A percentile compares a stretch with the other conserved stretches of the same genome.
Evolutionary conservation across 176 grass and related monocot genomes (phyloP).

Genomic region (Oryza punctata): DNA sequence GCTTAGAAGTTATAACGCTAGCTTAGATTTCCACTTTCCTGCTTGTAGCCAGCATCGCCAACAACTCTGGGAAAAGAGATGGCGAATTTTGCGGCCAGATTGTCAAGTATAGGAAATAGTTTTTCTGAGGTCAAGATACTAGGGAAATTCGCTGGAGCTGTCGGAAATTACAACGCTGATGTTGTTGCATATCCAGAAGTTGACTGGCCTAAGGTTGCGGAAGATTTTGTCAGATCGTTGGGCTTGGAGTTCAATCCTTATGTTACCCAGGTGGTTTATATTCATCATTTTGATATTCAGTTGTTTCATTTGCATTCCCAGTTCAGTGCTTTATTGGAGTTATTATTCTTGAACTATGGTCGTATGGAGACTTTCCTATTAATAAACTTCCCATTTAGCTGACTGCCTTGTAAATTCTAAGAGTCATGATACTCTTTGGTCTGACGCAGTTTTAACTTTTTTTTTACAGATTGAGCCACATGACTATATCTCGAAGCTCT

Average conservation of each 20-base stretch:
- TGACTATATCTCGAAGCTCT: conserved; percentile 94
- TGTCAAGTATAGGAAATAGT: conserved; percentile 61
- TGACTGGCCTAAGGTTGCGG: conserved; percentile 76
- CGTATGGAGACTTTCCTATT: not conserved
- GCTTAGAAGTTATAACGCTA: not conserved
- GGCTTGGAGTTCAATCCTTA: conserved; percentile 87
- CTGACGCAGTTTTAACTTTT: conserved; percentile 34
- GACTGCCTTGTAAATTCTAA: not conserved
- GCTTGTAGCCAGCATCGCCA: conserved; percentile 87
- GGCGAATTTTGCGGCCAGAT: conserved; percentile 86
- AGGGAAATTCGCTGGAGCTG: conserved; percentile 90
- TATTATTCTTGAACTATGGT: conserved; percentile 9
- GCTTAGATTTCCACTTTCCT: conserved; percentile 27
- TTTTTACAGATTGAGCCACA: conserved; percentile 90
- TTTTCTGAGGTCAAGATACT: conserved; percentile 65
- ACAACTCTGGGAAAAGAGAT: conserved; percentile 97
- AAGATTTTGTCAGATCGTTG: conserved; percentile 86
- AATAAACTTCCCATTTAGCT: not conserved
- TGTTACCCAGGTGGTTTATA: conserved; percentile 81
- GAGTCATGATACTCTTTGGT: conserved; percentile 24
- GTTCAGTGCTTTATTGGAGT: not conserved
- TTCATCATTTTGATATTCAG: not conserved
- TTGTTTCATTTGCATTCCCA: conserved; percentile 1
- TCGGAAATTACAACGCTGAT: conserved; percentile 98
- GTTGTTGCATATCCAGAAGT: conserved; percentile 81